Base-by-base conservation (phyloP, 2,329 filamentous ascomycete species). In the Penicillium sp. region DNA sequence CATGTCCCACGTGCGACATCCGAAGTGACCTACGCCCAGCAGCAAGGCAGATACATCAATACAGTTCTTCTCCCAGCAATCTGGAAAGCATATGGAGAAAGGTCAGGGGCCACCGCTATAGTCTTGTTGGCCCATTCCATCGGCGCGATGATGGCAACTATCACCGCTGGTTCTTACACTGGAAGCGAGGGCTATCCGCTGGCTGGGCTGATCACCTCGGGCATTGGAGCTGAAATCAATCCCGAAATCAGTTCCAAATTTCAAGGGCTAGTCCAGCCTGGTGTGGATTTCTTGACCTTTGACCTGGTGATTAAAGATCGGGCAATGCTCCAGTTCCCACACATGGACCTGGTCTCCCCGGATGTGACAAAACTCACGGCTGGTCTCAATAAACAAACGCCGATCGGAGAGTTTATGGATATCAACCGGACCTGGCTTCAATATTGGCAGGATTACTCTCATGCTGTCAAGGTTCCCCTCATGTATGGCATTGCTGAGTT, bases 61-160 rank as follows among this genome's bases (percentile, higher is more conserved):
- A 13, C 20, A 1, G 34, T 4, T 3, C 13, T 54, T 21, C 24
- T 56, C 6, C 51, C 54, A 2, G 36, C 37, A 3, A 24, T 56
- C 15, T 56, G 54, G 54, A 15, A 46, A 18, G 39, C 51, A 40
- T 56, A 44, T 42, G 41, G 42, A 18, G 13, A 12, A 7, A 13
- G 6, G 1, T 45, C 46, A 7, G 40, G 33, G 13, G 54, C 54
- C 17, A 36, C 54, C 1, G 33, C 30, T 7, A 45, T 56, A 3
- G 47, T 56, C 4, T 20, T 56, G 10, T 18, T 56, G 9, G 21
- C 34, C 8, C 51, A 54, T 27, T 54, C 54, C 7, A 50, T 56
- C 18, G 54, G 54, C 4, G 54, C 42, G 2, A 56, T 56, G 54
- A 43, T 56, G 23, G 47, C 39, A 12, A 54, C 44, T 8, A 46